Evolutionary conservation across 2,329 filamentous ascomycete genomes (phyloP), one percentile per base, ranked within the genome.

Genomic region (Aspergillus jensenii): DNA sequence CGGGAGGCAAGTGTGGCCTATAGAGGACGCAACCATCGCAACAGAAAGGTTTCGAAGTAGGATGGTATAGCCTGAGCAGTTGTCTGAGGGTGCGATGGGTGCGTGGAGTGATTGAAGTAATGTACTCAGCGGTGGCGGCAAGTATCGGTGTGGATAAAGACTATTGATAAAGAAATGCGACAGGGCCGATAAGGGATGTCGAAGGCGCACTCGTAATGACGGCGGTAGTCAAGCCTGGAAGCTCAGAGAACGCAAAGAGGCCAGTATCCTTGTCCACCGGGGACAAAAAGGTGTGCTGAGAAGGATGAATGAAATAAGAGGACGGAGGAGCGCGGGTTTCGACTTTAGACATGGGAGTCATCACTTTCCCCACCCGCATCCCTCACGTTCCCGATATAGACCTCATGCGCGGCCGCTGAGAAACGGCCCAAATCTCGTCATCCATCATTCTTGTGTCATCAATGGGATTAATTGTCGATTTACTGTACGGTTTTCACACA

Each of bases 11-110:
- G 61, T 62, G 58, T 58, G 59, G 58, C 41, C 57, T 52, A 52
- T 56, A 59, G 56, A 51, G 25, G 40, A 54, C 17, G 39, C 46
- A 56, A 60, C 62, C 71, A 73, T 73, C 61, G 63, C 71, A 71
- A 54, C 43, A 46, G 27, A 52, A 52, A 25, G 48, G 27, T 9
- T 31, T 21, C 17, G 45, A 51, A 47, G 44, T 17, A 25, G 23
- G 37, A 17, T 25, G 14, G 39, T 43, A 19, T 50, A n/a, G 44
- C 21, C 17, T 31, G 21, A 17, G 23, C 40, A 17, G 31, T 52
- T 27, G 33, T 51, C 12, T 35, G 43, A 51, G 51, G 50, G 40
- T 3, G 37, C 33, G 27, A 31, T 39, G 45, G 48, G 23, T 46
- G 45, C 8, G 51, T 43, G 45, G 46, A 46, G 41, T 50, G 44